phyloP scores from a whole-genome alignment of 169 alveolate genomes.

The Cryptosporidium ubiquitum region DNA sequence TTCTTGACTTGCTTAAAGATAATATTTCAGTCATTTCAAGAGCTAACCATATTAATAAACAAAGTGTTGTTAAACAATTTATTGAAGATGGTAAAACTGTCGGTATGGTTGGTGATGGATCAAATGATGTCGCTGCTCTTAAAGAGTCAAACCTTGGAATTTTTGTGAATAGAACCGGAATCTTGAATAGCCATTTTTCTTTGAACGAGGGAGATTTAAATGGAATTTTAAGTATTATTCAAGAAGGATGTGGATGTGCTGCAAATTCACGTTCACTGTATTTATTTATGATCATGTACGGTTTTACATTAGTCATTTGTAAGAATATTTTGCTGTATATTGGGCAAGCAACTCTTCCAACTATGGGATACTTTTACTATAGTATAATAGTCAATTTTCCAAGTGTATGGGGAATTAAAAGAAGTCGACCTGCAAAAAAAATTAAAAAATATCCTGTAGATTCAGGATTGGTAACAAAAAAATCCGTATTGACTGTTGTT shows the following conservation, averaged over 20 bases:
- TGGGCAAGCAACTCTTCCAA: constrained; percentile 63
- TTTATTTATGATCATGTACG: constrained; percentile 54
- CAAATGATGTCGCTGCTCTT: constrained; percentile 68
- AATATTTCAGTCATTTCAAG: constrained; percentile 31
- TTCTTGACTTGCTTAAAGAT: not conserved
- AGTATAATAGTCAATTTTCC: constrained; percentile 55
- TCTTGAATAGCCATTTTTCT: constrained; percentile 7
- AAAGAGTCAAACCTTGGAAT: constrained; percentile 43
- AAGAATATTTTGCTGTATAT: constrained; percentile 40
- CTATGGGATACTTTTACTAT: constrained; percentile 61
- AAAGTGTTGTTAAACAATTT: constrained; percentile 24
- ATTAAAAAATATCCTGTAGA: constrained; percentile 28
- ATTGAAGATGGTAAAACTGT: constrained; percentile 18
- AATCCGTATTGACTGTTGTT: not conserved
- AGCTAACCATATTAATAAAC: constrained; percentile 34
- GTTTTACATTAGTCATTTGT: constrained; percentile 31
- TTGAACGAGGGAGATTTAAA: not conserved
- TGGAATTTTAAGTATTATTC: constrained; percentile 23
- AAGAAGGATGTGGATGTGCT: constrained; percentile 39
- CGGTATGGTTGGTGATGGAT: constrained; percentile 63
- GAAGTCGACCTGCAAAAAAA: constrained; percentile 31
- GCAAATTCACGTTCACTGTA: constrained; percentile 39
- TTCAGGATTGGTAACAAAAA: constrained; percentile 11
- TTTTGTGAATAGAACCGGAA: not conserved
- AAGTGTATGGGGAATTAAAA: constrained; percentile 55